Evolutionary conservation across 768 basidiomycete genomes (phyloP).

Genomic region (Flagelloscypha sp.): DNA sequence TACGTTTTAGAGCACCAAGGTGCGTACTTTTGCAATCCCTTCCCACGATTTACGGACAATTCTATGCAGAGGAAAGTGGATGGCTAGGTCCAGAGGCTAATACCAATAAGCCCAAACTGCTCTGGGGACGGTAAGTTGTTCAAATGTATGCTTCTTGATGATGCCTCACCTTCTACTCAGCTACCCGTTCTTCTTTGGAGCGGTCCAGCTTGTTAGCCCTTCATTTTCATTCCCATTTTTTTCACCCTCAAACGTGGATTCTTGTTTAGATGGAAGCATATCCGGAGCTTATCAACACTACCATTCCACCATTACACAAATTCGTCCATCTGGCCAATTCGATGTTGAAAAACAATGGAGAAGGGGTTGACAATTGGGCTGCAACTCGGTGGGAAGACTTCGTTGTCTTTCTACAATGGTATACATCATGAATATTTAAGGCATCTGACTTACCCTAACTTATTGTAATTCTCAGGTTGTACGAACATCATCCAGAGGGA

Average conservation of each 20-base stretch:
- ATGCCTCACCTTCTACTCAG: slow-evolving; percentile 14
- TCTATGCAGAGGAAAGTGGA: no score
- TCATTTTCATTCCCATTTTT: no score
- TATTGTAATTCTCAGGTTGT: slow-evolving; percentile 29
- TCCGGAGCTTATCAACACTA: slow-evolving; percentile 31
- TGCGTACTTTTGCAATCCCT: no score
- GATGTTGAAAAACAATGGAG: slow-evolving; percentile 40
- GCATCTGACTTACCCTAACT: background rate
- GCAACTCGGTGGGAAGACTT: slow-evolving; percentile 53
- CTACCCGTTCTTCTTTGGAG: slow-evolving; percentile 52
- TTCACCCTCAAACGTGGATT: no score
- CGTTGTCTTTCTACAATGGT: slow-evolving; percentile 49
- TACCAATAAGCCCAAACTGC: slow-evolving; percentile 42
- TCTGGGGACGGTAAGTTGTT: slow-evolving; percentile 39
- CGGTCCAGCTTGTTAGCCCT: slow-evolving; percentile 53
- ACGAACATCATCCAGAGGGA: slow-evolving; percentile 43
- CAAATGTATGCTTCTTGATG: background rate
- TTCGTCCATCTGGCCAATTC: slow-evolving; percentile 44
- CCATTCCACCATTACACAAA: slow-evolving; percentile 44
- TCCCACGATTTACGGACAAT: no score
- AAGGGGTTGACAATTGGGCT: slow-evolving; percentile 48
- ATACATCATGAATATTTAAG: slow-evolving; percentile 3
- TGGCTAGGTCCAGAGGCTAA: slow-evolving; percentile 51
- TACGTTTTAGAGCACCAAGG: slow-evolving; percentile 47
- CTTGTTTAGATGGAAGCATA: slow-evolving; percentile 39